Evolutionary conservation across 257 asterid species (phyloP).

Genomic region (Nicotiana attenuata): DNA sequence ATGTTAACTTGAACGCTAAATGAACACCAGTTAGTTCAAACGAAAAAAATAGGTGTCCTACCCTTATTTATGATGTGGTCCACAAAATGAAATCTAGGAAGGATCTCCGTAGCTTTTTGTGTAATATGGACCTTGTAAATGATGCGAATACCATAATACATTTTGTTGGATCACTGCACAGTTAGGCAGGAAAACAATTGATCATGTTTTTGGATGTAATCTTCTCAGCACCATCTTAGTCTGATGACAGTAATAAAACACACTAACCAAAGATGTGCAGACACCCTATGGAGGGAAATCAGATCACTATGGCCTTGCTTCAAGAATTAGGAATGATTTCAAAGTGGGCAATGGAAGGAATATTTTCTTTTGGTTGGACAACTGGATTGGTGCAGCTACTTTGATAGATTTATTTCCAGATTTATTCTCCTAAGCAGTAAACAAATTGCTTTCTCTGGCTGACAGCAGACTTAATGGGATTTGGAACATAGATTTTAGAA

Average conservation of each 20-base stretch:
- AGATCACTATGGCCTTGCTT: no score
- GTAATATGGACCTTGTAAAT: background rate
- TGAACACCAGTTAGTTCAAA: background rate
- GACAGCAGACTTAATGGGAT: no score
- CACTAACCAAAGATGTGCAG: no score
- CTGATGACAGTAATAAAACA: background rate
- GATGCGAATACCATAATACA: background rate
- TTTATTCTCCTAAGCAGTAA: no score
- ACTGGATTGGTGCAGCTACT: no score
- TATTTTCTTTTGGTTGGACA: no score
- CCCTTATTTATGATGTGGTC: conserved; percentile 2
- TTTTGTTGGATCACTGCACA: background rate
- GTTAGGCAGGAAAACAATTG: background rate
- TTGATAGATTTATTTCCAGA: no score
- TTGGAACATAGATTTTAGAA: no score
- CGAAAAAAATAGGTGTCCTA: background rate
- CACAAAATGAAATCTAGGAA: background rate
- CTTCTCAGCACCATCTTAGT: background rate
- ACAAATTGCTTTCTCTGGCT: no score
- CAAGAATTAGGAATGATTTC: no score
- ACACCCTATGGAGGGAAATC: no score
- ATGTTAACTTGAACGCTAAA: background rate
- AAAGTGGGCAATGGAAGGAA: no score
- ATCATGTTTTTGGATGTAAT: background rate
- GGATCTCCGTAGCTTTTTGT: background rate